Conservation (phyloP, 176 grass and related monocot species). For the Avena atlantica region DNA sequence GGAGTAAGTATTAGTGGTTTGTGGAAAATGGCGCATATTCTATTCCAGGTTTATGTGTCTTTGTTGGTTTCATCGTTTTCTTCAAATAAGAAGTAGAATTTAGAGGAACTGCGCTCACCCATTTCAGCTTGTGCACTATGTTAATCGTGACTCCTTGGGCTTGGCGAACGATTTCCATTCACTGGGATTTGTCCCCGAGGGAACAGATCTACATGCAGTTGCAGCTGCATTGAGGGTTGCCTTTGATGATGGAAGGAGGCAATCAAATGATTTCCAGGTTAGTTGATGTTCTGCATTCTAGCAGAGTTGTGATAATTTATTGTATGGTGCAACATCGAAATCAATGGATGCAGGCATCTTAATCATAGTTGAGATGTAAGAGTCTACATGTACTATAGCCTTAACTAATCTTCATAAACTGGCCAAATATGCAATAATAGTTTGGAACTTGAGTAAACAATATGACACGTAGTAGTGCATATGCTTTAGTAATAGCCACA, state of each 20-base stretch:
- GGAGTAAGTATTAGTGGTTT: neutral
- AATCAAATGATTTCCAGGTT: conserved; percentile 97
- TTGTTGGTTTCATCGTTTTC: conserved; percentile 36
- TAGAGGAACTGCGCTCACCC: conserved; percentile 33
- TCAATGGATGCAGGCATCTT: conserved; percentile 6
- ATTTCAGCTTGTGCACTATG: conserved; percentile 92
- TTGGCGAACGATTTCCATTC: conserved; percentile 98
- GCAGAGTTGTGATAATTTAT: conserved; percentile 15
- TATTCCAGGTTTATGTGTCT: conserved; percentile 17
- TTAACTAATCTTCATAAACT: neutral
- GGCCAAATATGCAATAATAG: neutral
- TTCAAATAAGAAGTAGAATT: conserved; percentile 20
- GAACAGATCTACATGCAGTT: conserved; percentile 80
- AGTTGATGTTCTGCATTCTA: conserved; percentile 31
- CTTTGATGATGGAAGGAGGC: conserved; percentile 70
- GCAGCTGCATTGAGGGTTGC: conserved; percentile 64
- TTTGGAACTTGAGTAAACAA: conserved; percentile 7
- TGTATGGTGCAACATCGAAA: neutral
- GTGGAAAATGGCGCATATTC: neutral
- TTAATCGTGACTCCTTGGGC: conserved; percentile 83
- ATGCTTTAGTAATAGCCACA: neutral
- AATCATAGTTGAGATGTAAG: neutral
- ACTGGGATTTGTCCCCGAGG: conserved; percentile 92
- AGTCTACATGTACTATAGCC: neutral
- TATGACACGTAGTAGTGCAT: neutral